phyloP scores from a whole-genome alignment of 1,284 basidiomycete genomes.

The Wallemia hederae region DNA sequence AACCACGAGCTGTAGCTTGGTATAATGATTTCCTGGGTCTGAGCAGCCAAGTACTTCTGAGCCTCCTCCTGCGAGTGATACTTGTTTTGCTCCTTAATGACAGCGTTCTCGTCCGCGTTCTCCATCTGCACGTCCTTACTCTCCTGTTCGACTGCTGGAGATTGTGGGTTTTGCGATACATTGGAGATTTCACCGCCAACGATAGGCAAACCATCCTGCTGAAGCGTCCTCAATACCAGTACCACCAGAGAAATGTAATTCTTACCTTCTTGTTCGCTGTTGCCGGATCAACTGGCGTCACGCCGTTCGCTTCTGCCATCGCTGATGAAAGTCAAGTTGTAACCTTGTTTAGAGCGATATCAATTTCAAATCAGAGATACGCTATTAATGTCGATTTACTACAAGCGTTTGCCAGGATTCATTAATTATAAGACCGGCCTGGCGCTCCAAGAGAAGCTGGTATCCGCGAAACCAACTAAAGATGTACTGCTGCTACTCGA shows the following conservation, averaged over 20 bases:
- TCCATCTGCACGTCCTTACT: conserved; percentile 38
- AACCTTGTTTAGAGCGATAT: neutral
- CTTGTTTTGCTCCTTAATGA: conserved; percentile 45
- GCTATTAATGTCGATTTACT: neutral
- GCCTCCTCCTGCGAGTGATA: conserved; percentile 54
- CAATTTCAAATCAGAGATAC: neutral
- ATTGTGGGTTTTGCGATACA: neutral
- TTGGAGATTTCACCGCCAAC: neutral
- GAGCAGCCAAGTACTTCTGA: conserved; percentile 73
- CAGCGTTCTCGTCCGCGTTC: conserved; percentile 45
- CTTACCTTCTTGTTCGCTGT: neutral
- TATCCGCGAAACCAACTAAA: conserved; percentile 11
- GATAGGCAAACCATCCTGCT: neutral
- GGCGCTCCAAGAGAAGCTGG: neutral
- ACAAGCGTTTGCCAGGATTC: neutral
- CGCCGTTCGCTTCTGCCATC: neutral
- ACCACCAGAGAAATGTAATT: too few relatives aligned
- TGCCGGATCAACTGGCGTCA: neutral
- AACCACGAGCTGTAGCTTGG: conserved; percentile 97
- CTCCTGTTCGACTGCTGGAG: conserved; percentile 29
- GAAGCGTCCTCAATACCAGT: too few relatives aligned
- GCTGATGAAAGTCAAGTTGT: neutral
- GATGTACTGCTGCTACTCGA: conserved; percentile 27
- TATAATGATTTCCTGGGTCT: conserved; percentile 90
- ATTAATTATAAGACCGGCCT: neutral